Percentiles rank a stretch among this genome's conserved stretches.
Evolutionary conservation across 306 rosid species (phyloP).

Genomic region (Castanopsis chinensis): DNA sequence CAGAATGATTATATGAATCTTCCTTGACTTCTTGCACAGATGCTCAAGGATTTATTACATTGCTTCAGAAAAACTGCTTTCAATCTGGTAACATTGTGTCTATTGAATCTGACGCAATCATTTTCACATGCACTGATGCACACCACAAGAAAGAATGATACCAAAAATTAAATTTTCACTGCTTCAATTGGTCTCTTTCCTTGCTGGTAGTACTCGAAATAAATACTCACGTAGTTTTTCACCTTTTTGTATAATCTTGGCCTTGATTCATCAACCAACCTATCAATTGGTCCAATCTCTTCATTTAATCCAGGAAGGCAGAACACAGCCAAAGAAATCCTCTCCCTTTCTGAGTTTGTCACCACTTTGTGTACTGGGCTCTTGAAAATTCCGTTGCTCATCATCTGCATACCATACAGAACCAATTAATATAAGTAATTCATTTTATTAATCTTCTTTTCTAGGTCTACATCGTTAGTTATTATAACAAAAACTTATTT

Average conservation of each 20-base stretch:
- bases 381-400: constrained; percentile 63
- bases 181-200: constrained; percentile 63
- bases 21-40: neutral
- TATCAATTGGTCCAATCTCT: constrained; percentile 53
- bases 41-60: neutral
- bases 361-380: constrained; percentile 72
- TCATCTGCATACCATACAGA: constrained; percentile 31
- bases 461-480: neutral
- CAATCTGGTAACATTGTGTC: neutral
- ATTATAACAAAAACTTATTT: neutral
- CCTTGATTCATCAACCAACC: constrained; percentile 41
- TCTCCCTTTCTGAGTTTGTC: constrained; percentile 48
- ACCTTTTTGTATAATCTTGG: constrained; percentile 48
- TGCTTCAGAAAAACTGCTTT: neutral
- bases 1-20: neutral
- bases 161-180: constrained; percentile 30
- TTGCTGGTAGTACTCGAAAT: constrained; percentile 56
- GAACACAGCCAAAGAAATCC: constrained; percentile 59
- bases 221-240: constrained; percentile 37
- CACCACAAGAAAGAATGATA: neutral
- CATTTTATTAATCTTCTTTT: neutral
- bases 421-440: neutral
- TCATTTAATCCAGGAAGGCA: constrained; percentile 37
- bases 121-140: neutral
- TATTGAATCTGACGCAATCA: neutral